Conservation (phyloP, 169 alveolate species). For the Perkinsus chesapeaki region DNA sequence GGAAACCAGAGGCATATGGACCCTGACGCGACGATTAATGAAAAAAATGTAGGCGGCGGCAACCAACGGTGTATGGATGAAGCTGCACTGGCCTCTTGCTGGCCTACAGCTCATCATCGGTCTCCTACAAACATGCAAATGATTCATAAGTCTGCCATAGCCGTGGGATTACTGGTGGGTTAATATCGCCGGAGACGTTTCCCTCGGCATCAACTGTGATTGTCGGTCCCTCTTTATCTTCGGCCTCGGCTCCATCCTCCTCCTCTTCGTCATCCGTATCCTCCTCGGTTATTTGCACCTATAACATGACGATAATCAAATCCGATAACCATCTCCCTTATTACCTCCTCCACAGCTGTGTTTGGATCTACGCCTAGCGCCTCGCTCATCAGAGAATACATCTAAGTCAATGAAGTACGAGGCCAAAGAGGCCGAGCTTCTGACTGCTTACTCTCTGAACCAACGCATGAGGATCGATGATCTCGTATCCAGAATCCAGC, state of each 20-base stretch:
- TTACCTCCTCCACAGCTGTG: constrained; percentile 7
- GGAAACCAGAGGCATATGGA: too few relatives aligned
- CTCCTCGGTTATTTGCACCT: background rate
- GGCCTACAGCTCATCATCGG: background rate
- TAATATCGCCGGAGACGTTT: background rate
- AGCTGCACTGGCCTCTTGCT: too few relatives aligned
- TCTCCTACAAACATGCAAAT: background rate
- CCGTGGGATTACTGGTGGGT: too few relatives aligned
- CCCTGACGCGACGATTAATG: too few relatives aligned
- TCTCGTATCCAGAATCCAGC: constrained; percentile 48
- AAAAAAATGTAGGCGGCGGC: too few relatives aligned
- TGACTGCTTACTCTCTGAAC: constrained; percentile 7
- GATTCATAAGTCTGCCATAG: too few relatives aligned
- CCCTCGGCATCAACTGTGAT: background rate
- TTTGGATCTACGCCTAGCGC: constrained; percentile 19
- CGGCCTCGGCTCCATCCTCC: constrained; percentile 11
- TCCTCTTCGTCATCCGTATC: background rate
- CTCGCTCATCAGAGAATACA: constrained; percentile 32
- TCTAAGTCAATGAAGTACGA: background rate
- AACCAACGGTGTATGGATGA: too few relatives aligned
- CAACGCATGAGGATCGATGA: constrained; percentile 34
- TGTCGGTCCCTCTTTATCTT: constrained; percentile 9
- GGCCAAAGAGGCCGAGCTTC: background rate
- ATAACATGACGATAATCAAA: background rate
- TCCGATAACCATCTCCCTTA: background rate